phyloP scores from a whole-genome alignment of 129 eudicot species.

The Chrysanthemum makinoi region DNA sequence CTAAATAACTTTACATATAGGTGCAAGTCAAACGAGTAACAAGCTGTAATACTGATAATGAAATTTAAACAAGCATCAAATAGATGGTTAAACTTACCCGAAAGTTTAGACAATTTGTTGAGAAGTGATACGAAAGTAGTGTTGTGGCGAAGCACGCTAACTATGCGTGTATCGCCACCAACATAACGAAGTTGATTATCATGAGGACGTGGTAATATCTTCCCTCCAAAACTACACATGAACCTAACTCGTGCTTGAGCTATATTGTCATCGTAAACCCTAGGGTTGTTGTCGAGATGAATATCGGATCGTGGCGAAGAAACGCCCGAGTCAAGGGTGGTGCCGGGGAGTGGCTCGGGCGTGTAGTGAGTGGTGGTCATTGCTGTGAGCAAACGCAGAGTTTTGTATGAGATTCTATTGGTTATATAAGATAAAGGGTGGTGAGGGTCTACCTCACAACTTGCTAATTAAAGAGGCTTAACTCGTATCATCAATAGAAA shows the following conservation, averaged over 20 bases:
- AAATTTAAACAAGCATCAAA: too few species aligned
- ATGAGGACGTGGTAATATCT: slow-evolving; percentile 88
- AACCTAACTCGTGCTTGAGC: slow-evolving; percentile 56
- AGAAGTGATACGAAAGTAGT: slow-evolving; percentile 56
- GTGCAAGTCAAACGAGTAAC: too few species aligned
- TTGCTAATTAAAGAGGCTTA: background rate
- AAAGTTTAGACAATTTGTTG: slow-evolving; percentile 57
- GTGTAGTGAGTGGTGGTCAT: slow-evolving; percentile 41
- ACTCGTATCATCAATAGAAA: too few species aligned
- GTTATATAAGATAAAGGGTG: slow-evolving; percentile 23
- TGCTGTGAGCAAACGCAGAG: slow-evolving; percentile 34
- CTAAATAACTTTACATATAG: too few species aligned
- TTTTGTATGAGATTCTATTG: slow-evolving; percentile 21
- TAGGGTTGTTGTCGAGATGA: slow-evolving; percentile 14
- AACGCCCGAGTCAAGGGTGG: slow-evolving; percentile 42
- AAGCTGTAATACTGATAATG: too few species aligned
- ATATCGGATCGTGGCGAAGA: slow-evolving; percentile 60
- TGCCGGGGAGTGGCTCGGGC: slow-evolving; percentile 42
- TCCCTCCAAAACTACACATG: slow-evolving; percentile 97
- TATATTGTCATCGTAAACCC: slow-evolving; percentile 28
- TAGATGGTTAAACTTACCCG: slow-evolving; percentile 28
- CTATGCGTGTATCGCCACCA: slow-evolving; percentile 94
- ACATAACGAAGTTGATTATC: slow-evolving; percentile 95
- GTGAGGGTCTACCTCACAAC: slow-evolving; percentile 23
- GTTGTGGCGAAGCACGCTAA: slow-evolving; percentile 67